Conservation (phyloP, 345 rosid species). For the Citrus hindsii region DNA sequence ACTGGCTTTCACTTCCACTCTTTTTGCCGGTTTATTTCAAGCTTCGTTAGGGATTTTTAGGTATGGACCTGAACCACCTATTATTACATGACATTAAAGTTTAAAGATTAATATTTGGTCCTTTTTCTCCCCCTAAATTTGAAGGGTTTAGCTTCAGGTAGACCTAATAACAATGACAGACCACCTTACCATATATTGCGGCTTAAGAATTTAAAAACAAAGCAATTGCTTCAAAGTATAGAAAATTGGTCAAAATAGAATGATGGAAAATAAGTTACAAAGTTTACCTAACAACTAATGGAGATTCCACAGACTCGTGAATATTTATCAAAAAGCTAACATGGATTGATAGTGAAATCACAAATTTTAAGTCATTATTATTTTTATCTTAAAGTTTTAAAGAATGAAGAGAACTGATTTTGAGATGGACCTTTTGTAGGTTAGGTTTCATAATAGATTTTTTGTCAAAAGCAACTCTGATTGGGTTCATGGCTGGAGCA, state of each 20-base stretch:
- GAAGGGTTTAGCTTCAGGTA: neutral
- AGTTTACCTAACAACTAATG: neutral
- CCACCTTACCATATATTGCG: neutral
- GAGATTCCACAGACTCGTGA: neutral
- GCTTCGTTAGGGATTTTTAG: slow-evolving; percentile 42
- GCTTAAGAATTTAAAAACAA: neutral
- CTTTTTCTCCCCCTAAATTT: neutral
- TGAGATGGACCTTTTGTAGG: slow-evolving; percentile 16
- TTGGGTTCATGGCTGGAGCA: slow-evolving; percentile 48
- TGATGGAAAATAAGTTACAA: no score
- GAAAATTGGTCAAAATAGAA: neutral
- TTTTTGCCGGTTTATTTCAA: slow-evolving; percentile 45
- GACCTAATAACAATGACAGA: neutral
- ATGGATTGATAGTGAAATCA: neutral
- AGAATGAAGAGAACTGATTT: neutral
- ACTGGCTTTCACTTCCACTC: slow-evolving; percentile 44
- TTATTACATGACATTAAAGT: neutral
- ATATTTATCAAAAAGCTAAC: neutral
- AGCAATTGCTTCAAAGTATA: neutral
- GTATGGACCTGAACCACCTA: slow-evolving; percentile 10
- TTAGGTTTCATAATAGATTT: slow-evolving; percentile 48
- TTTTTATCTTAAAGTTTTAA: neutral
- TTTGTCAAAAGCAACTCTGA: slow-evolving; percentile 44
- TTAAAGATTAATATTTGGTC: neutral
- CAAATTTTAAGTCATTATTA: neutral